Base-by-base conservation (phyloP, 495 filamentous ascomycete genomes). In the Collariella sp. region DNA sequence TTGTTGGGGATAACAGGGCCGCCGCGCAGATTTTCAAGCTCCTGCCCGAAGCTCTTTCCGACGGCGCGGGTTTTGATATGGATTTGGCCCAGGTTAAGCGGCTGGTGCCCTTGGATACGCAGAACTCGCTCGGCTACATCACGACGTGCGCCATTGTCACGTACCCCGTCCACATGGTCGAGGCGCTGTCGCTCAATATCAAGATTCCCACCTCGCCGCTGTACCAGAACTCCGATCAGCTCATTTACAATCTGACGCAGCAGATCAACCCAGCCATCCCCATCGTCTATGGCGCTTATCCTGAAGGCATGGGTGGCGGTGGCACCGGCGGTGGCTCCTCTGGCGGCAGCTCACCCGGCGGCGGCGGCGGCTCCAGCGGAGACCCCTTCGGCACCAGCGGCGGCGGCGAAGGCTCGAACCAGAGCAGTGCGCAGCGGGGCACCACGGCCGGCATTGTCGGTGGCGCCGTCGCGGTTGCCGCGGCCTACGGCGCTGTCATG, bases 401-500 rank as follows among this genome's bases (percentile, higher is more conserved):
- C 42, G 46, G 67, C 36, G 65, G 61, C 42, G 40, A 45, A 44
- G 46, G 26, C 62, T 11, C 62, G 59, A 41, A 49, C 10, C 62
- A 71, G 57, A 46, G 55, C 62, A 72, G 71, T 3, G 58, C 72
- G 57, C 80, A 89, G 46, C 80, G 79, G 47, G 81, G 82, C 50
- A 87, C 85, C 62, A 91, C 86, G n/a, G 86, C 88, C 44, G 89
- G 85, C 58, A 89, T 96, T 66, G 88, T 83, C 44, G 72, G 84
- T 43, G 87, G 85, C 61, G 85, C 87, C 48, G 81, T 89, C 29
- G 81, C 78, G 39, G 89, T 89, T 62, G 89, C 89, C 15, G 83
- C 84, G 42, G 86, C 84, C n/a, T 98, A 98, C 62, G 94, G 91
- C 65, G 91, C 88, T n/a, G 94, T 88, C 67, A 97, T 98, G 93